phyloP scores from a whole-genome alignment of 1,284 basidiomycete species.

The Porogramme epimiltina region DNA sequence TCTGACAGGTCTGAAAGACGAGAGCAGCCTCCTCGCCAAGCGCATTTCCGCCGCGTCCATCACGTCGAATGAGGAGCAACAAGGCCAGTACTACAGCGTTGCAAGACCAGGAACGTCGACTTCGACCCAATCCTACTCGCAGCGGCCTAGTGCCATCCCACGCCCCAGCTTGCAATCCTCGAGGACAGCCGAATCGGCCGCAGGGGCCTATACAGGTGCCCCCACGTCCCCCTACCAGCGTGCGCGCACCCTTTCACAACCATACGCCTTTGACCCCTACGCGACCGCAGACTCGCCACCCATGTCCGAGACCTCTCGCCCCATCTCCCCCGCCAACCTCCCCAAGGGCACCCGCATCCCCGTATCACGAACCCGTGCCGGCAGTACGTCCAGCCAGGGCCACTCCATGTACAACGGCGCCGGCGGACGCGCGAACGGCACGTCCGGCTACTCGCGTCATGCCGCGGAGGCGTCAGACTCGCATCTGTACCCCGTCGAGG shows the following conservation, averaged over 20 bases:
- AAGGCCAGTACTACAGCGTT: slow-evolving; percentile 22
- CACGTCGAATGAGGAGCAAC: slow-evolving; percentile 46
- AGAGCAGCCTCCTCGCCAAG: slow-evolving; percentile 69
- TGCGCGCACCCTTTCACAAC: slow-evolving; percentile 65
- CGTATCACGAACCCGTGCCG: slow-evolving; percentile 42
- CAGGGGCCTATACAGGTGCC: slow-evolving; percentile 14
- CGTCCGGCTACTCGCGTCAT: slow-evolving; percentile 11
- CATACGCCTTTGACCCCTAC: slow-evolving; percentile 44
- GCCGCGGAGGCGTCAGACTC: slow-evolving; percentile 14
- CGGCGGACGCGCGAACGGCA: slow-evolving; percentile 17
- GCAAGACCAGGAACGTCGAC: slow-evolving; percentile 24
- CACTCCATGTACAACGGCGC: slow-evolving; percentile 27
- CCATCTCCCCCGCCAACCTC: slow-evolving; percentile 40
- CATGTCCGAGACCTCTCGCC: slow-evolving; percentile 36
- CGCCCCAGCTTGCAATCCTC: slow-evolving; percentile 45
- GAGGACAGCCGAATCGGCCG: slow-evolving; percentile 25
- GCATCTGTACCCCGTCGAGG: slow-evolving; percentile 30
- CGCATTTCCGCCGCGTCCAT: slow-evolving; percentile 75
- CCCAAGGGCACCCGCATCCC: slow-evolving; percentile 53
- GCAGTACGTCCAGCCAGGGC: slow-evolving; percentile 43
- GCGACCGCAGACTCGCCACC: slow-evolving; percentile 34
- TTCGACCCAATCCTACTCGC: slow-evolving; percentile 20
- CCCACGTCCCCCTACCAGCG: slow-evolving; percentile 27
- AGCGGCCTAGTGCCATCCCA: slow-evolving; percentile 46
- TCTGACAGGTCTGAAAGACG: slow-evolving; percentile 66